These are phyloP conservation scores for Monosporozyma servazzii DNA, from an alignment of 805 yeast species.

Conservation along the genomic window DNA sequence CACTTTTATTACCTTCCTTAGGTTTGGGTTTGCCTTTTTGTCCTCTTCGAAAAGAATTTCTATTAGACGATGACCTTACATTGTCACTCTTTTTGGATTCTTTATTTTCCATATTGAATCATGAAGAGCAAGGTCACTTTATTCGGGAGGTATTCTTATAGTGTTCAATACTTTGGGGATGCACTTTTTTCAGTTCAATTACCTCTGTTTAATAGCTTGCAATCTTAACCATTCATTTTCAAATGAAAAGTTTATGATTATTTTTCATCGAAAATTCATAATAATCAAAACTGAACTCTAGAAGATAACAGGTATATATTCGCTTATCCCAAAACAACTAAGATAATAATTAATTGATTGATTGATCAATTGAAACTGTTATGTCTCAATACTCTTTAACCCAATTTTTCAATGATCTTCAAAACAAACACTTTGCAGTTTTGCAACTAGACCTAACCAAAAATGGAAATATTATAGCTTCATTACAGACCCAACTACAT, in stretches of 20 bases:
- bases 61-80: not conserved
- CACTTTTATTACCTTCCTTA: not conserved
- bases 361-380: not conserved
- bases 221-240: not conserved
- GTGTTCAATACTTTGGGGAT: not conserved
- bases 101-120: not conserved
- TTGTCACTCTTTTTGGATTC: not conserved
- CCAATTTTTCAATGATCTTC: constrained; percentile 16
- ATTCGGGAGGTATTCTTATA: not conserved
- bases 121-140: not conserved
- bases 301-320: not conserved
- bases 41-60: not conserved
- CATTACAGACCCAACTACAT: constrained; percentile 27
- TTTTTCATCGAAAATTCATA: not conserved
- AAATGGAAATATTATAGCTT: constrained; percentile 28
- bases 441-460: constrained; percentile 24
- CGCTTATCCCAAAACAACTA: not conserved
- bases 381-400: constrained; percentile 7
- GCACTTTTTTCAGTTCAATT: not conserved
- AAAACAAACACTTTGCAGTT: constrained; percentile 12
- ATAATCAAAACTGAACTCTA: not conserved
- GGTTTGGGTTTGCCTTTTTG: not conserved
- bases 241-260: not conserved
- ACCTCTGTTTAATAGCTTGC: not conserved
- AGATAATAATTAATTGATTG: not conserved